Base-by-base conservation (phyloP, 192 early-diverging fungal species). In the Dissophora ornata region DNA sequence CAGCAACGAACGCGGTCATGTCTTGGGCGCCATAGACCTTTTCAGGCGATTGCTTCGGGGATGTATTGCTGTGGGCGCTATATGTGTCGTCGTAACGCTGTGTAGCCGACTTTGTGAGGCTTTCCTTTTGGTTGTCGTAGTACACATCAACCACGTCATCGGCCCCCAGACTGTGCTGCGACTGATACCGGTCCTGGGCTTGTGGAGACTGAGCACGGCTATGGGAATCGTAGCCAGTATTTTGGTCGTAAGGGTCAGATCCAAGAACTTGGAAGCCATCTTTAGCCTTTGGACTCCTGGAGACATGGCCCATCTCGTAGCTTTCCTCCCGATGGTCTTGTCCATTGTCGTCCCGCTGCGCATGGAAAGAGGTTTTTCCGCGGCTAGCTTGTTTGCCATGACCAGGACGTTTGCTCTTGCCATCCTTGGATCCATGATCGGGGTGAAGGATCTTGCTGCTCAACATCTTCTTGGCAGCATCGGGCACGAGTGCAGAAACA, bases 401-500 rank as follows among this genome's bases (percentile, higher is more conserved):
- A 2, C 33, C 54, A 28, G 32, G 42, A 9, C 44, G 38, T 22
- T 29, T 22, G 32, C 30, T 65, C 24, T 50, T 50, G n/a, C 63
- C 70, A 11, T 65, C 62, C 10, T 49, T 30, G 12, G 49, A 21
- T 11, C 48, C n/a, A n/a, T 64, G 54, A 2, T 83, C 73, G 26
- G 86, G 85, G 25, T 85, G 71, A 55, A 91, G 87, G n/a, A 93
- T 81, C 41, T 82, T 71, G 30, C 81, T 86, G 64, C 71, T 81
- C 50, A 93, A 65, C 54, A 92, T 59, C 55, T 90, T 89, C 19
- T 85, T 84, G 50, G 90, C 85, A 24, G 78, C 83, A 52, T 88
- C 85, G 56, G 89, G 88, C 28, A 93, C 88, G 80, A 92, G 83
- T 16, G 90, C 90, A 24, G 90, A 85, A 13, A 87, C 80, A 48